Percentiles rank a stretch among this genome's conserved stretches.
These are phyloP conservation scores for Phylloporus rhodoxanthus DNA, from an alignment of 768 basidiomycete species.

Conservation along the genomic window DNA sequence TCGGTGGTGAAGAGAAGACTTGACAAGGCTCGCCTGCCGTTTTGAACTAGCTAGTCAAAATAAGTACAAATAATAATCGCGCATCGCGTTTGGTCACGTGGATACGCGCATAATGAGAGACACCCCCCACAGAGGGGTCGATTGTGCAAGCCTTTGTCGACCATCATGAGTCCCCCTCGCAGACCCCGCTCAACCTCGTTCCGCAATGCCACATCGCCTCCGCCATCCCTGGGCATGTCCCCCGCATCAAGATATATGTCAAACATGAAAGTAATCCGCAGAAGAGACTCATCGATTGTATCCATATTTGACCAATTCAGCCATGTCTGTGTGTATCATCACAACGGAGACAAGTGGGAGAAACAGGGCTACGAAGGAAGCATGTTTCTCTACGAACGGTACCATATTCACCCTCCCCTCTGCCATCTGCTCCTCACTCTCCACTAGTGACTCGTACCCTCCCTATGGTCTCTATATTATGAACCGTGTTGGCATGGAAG, in stretches of 20 bases:
- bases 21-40: constrained; percentile 24
- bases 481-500: constrained; percentile 75
- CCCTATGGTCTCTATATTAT: constrained; percentile 82
- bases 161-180: constrained; percentile 21
- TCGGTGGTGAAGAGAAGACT: constrained; percentile 30
- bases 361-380: constrained; percentile 83
- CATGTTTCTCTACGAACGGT: constrained; percentile 88
- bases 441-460: constrained; percentile 61
- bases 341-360: constrained; percentile 71
- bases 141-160: neutral
- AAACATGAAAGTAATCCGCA: constrained; percentile 76
- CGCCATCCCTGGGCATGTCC: constrained; percentile 45
- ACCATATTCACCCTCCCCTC: neutral
- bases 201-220: constrained; percentile 11
- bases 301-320: constrained; percentile 85
- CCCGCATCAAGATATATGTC: constrained; percentile 60
- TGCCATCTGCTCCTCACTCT: constrained; percentile 4
- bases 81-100: constrained; percentile 37
- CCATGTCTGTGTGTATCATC: constrained; percentile 78
- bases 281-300: constrained; percentile 72
- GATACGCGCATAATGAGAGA: neutral
- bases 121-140: constrained; percentile 21
- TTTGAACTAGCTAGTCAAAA: constrained; percentile 36
- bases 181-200: constrained; percentile 29
- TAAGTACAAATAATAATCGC: constrained; percentile 32